Evolutionary conservation across 108 stramenopile species (phyloP).

Genomic region (Cylindrotheca closterium): DNA sequence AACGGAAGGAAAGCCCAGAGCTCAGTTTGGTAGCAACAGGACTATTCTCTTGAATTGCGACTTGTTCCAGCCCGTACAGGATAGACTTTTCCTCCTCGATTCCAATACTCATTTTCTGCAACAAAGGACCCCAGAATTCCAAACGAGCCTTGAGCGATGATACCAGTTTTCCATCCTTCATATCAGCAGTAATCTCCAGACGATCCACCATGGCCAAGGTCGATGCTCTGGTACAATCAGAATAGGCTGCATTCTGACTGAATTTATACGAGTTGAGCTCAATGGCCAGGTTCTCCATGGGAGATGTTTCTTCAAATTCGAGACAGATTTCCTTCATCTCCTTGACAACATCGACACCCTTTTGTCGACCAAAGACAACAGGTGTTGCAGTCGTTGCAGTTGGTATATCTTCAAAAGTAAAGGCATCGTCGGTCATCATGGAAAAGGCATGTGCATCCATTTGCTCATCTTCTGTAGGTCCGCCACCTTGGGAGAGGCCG

Average conservation of each 20-base stretch:
- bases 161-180: constrained; percentile 62
- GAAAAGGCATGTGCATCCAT: constrained; percentile 35
- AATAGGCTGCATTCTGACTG: constrained; percentile 86
- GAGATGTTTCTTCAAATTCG: constrained; percentile 72
- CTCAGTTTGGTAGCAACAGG: constrained; percentile 48
- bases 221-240: constrained; percentile 75
- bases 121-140: constrained; percentile 71
- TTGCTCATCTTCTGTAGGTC: constrained; percentile 22
- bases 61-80: constrained; percentile 63
- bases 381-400: constrained; percentile 8
- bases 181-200: constrained; percentile 53
- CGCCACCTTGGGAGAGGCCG: constrained; percentile 57
- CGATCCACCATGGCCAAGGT: constrained; percentile 70
- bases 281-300: constrained; percentile 85
- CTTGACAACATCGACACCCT: constrained; percentile 83
- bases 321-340: constrained; percentile 84
- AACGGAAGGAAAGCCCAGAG: constrained; percentile 71
- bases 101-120: constrained; percentile 75
- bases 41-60: constrained; percentile 41
- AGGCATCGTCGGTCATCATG: constrained; percentile 32
- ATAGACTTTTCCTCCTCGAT: constrained; percentile 78
- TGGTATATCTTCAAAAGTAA: constrained; percentile 37
- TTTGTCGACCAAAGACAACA: constrained; percentile 74
- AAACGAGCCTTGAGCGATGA: constrained; percentile 56
- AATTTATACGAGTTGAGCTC: constrained; percentile 93